Base-by-base conservation (phyloP, 306 rosid species). In the Prunus mira region DNA sequence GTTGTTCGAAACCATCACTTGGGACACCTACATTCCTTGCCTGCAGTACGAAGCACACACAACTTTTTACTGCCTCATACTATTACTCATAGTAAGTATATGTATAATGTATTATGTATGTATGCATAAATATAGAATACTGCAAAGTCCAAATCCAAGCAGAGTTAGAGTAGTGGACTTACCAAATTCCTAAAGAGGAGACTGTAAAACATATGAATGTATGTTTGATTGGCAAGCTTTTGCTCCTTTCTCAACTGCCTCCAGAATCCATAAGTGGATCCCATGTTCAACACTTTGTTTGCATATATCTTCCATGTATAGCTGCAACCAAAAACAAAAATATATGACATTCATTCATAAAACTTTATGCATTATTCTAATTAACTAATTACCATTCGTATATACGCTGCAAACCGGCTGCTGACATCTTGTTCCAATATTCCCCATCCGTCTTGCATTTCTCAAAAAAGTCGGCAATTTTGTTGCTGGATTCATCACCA, bases 231-330 rank as follows among this genome's bases (percentile, higher is more conserved):
- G 66, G 96, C 96, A 58, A 87, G 81, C 81, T 86, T 90, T 65
- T 88, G 97, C 19, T 82, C 87, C 78, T 90, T 90, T 82, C 81
- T 90, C 81, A 92, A 76, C 66, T 76, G 81, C 88, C 96, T 90
- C 97, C 98, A 95, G 74, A 92, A 90, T 34, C 93, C 93, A 72
- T 90, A 94, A 28, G 87, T 78, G 49, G 98, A 88, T 77, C 93
- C 96, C 93, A 94, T 92, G 45, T 86, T 89, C 95, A 94, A 75
- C 64, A 91, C 81, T 79, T 90, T 94, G 57, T 82, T 90, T 76
- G 98, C 97, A 84, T 94, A 94, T 71, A 94, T 92, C 83, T 94
- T 94, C 98, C 98, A 94, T 77, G 98, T 94, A 72, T 94, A 94
- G 88, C 98, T 94, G 77, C 78, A 82, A 47, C 43, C 43, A 8